A percentile compares a stretch with the other conserved stretches of the same genome.
Conservation (phyloP, 768 basidiomycete genomes). For the Crassisporium funariophilum region DNA sequence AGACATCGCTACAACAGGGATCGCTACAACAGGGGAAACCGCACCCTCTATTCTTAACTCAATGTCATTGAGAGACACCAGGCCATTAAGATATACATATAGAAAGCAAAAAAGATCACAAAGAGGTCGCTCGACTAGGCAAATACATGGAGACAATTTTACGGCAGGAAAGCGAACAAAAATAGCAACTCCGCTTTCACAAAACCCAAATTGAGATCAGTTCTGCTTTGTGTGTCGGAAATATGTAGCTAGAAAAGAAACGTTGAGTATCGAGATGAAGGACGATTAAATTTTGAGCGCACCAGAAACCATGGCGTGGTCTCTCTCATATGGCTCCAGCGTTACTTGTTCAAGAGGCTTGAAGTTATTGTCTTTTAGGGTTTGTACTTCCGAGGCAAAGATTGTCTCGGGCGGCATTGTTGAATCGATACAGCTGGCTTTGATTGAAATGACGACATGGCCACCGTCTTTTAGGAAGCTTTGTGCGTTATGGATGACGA, state of each 20-base stretch:
- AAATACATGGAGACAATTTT: slow-evolving; percentile 21
- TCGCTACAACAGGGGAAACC: too few species aligned
- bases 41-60: neutral
- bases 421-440: slow-evolving; percentile 98
- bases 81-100: slow-evolving; percentile 14
- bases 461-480: slow-evolving; percentile 95
- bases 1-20: too few species aligned
- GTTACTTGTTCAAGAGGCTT: slow-evolving; percentile 97
- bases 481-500: slow-evolving; percentile 90
- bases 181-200: neutral
- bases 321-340: slow-evolving; percentile 89
- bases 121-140: slow-evolving; percentile 12
- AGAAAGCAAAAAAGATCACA: slow-evolving; percentile 11
- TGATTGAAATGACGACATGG: slow-evolving; percentile 94
- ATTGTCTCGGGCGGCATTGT: slow-evolving; percentile 89
- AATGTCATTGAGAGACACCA: slow-evolving; percentile 15
- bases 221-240: slow-evolving; percentile 12
- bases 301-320: slow-evolving; percentile 91
- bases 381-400: slow-evolving; percentile 86
- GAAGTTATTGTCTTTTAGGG: slow-evolving; percentile 74
- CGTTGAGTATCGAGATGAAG: neutral
- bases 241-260: slow-evolving; percentile 15
- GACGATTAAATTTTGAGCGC: slow-evolving; percentile 22
- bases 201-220: neutral
- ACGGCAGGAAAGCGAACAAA: neutral